These are phyloP conservation scores for Schizosaccharomyces osmophilus DNA, from an alignment of 805 yeast genomes.

Conservation along the genomic window DNA sequence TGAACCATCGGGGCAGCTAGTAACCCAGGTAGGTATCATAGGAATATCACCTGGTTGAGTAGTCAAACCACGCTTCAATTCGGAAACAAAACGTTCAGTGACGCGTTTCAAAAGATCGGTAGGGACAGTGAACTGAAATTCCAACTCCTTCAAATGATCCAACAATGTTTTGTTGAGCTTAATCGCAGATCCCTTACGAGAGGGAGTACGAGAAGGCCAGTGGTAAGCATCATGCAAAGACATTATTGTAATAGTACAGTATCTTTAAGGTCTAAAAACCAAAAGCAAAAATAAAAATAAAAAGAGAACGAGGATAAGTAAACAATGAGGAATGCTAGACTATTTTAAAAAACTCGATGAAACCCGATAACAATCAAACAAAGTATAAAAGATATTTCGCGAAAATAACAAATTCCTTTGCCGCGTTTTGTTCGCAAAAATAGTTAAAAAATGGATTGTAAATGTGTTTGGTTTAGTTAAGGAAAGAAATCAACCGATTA, in stretches of 20 bases:
- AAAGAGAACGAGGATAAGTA: neutral
- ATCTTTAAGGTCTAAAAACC: neutral
- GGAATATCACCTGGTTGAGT: constrained; percentile 24
- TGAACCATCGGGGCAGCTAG: constrained; percentile 76
- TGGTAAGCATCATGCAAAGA: neutral
- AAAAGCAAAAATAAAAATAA: neutral
- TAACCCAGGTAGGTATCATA: constrained; percentile 93
- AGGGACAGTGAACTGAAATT: constrained; percentile 36
- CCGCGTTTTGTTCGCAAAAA: too few species aligned
- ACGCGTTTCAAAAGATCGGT: constrained; percentile 36
- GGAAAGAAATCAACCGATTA: too few species aligned
- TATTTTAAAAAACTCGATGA: neutral
- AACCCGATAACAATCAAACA: too few species aligned
- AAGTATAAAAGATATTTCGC: too few species aligned
- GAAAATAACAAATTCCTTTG: too few species aligned
- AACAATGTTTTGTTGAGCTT: constrained; percentile 43
- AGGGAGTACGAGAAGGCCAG: neutral
- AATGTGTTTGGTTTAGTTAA: too few species aligned
- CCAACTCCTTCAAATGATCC: constrained; percentile 32
- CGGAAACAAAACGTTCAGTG: constrained; percentile 51
- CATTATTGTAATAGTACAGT: neutral
- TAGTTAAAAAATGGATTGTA: too few species aligned
- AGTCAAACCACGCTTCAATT: constrained; percentile 25
- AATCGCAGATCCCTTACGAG: constrained; percentile 26
- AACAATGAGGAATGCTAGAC: neutral